Evolutionary conservation across 2,329 filamentous ascomycete genomes (phyloP).

Genomic region (Claviceps sp.): DNA sequence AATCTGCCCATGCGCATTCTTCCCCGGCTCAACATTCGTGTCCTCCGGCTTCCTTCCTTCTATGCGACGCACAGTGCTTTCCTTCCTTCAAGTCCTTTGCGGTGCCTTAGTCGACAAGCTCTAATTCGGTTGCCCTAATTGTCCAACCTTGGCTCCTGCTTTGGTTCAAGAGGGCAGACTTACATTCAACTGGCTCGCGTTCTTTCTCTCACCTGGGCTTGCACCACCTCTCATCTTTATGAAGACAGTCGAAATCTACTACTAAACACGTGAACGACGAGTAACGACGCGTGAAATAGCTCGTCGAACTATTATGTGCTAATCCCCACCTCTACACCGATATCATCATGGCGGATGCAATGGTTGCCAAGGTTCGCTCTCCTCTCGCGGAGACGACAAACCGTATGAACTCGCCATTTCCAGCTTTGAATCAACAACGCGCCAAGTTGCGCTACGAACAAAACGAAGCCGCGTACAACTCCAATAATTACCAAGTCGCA

Average conservation of each 20-base stretch:
- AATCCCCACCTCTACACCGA: conserved; percentile 13
- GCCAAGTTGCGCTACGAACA: conserved; percentile 19
- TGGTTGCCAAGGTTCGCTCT: conserved; percentile 19
- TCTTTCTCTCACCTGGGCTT: not conserved
- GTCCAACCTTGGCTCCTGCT: conserved; percentile 1
- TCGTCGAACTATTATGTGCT: conserved; percentile 21
- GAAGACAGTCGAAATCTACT: not conserved
- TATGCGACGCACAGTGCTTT: not conserved
- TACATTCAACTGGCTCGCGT: not conserved
- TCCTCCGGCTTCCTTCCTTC: not conserved
- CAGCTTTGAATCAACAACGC: conserved; percentile 13
- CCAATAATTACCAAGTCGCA: conserved; percentile 3
- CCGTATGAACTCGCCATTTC: conserved; percentile 30
- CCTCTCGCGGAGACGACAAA: conserved; percentile 35
- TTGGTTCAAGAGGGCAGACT: not conserved
- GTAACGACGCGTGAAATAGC: conserved; percentile 5
- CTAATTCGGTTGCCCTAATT: not conserved
- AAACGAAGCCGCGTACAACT: conserved; percentile 5
- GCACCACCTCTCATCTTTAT: conserved; percentile 1
- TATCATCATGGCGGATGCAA: conserved; percentile 17
- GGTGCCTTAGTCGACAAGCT: not conserved
- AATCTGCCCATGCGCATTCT: not conserved
- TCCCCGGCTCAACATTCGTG: not conserved
- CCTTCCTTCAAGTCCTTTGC: not conserved
- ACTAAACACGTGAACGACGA: conserved; percentile 4